Conservation (phyloP, 768 basidiomycete species). For the Calvatia gigantea region DNA sequence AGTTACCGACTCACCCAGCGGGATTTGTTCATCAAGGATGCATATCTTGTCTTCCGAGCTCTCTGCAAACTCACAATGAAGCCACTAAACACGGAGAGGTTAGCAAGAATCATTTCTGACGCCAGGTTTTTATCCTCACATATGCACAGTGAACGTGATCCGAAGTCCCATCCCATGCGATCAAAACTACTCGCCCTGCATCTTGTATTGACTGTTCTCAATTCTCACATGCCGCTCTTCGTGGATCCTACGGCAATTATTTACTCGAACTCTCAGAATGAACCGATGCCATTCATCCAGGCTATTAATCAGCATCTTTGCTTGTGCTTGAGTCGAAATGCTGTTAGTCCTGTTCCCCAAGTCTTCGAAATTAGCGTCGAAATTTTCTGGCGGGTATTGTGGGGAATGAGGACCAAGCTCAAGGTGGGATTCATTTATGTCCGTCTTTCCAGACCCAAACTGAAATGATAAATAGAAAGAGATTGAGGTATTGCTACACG, state of each 20-base stretch:
- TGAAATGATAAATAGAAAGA: slow-evolving; percentile 69
- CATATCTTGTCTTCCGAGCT: slow-evolving; percentile 95
- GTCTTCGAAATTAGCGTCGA: slow-evolving; percentile 98
- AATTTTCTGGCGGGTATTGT: slow-evolving; percentile 96
- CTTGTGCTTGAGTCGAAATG: slow-evolving; percentile 88
- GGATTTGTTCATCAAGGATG: slow-evolving; percentile 94
- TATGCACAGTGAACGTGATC: slow-evolving; percentile 77
- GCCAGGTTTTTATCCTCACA: slow-evolving; percentile 13
- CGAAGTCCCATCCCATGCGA: slow-evolving; percentile 95
- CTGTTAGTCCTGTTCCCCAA: slow-evolving; percentile 91
- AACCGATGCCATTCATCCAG: slow-evolving; percentile 87
- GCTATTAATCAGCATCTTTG: slow-evolving; percentile 97
- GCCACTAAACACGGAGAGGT: slow-evolving; percentile 92
- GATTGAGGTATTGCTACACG: slow-evolving; percentile 96
- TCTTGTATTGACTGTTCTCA: slow-evolving; percentile 87
- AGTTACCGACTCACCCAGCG: slow-evolving; percentile 60
- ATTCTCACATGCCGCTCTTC: slow-evolving; percentile 88
- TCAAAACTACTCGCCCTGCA: slow-evolving; percentile 94
- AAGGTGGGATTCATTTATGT: slow-evolving; percentile 58
- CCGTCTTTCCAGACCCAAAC: not conserved
- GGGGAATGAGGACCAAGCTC: slow-evolving; percentile 90
- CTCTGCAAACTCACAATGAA: slow-evolving; percentile 99
- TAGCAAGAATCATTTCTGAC: slow-evolving; percentile 17
- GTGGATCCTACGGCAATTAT: slow-evolving; percentile 88
- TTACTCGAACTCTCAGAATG: slow-evolving; percentile 84